Percentiles rank a stretch among this genome's conserved stretches.
Conservation (phyloP, 2,329 filamentous ascomycete species). For the Aspergillus luchuensis region DNA sequence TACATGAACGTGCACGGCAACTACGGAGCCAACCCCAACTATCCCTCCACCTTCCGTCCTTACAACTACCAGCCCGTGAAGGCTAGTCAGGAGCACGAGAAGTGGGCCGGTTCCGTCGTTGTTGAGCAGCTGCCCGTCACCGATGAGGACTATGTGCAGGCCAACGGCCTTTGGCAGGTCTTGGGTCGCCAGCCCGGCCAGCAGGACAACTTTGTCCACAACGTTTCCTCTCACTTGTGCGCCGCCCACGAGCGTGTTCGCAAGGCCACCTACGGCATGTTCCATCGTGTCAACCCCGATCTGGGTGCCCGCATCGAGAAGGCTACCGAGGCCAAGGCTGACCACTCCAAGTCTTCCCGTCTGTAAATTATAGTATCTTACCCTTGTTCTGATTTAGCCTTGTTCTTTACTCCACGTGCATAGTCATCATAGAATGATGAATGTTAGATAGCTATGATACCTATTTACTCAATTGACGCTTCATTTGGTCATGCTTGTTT, state of each 20-base stretch:
- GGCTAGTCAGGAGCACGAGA: constrained; percentile 48
- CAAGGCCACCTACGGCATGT: constrained; percentile 63
- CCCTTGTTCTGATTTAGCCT: neutral
- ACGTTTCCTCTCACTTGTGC: constrained; percentile 60
- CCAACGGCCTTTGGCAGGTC: constrained; percentile 48
- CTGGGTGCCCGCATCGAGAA: constrained; percentile 57
- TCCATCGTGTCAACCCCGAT: constrained; percentile 56
- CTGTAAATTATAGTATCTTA: constrained; percentile 23
- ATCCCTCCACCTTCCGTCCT: constrained; percentile 47
- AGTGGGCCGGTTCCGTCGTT: constrained; percentile 45
- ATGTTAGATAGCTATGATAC: neutral
- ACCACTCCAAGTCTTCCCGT: constrained; percentile 27
- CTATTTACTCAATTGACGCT: neutral
- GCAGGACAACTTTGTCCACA: constrained; percentile 63
- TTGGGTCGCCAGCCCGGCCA: constrained; percentile 53
- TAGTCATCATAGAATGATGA: neutral
- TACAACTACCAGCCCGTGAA: constrained; percentile 43
- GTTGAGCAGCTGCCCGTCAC: constrained; percentile 46
- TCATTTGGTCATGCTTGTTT: neutral
- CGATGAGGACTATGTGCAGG: constrained; percentile 49
- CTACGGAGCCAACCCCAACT: constrained; percentile 61
- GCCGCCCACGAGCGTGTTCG: constrained; percentile 58
- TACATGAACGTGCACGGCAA: constrained; percentile 68
- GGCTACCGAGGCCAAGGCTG: constrained; percentile 51
- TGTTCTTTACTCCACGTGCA: neutral